phyloP scores from a whole-genome alignment of 2,329 filamentous ascomycete species.

The Phialophora expanda region DNA sequence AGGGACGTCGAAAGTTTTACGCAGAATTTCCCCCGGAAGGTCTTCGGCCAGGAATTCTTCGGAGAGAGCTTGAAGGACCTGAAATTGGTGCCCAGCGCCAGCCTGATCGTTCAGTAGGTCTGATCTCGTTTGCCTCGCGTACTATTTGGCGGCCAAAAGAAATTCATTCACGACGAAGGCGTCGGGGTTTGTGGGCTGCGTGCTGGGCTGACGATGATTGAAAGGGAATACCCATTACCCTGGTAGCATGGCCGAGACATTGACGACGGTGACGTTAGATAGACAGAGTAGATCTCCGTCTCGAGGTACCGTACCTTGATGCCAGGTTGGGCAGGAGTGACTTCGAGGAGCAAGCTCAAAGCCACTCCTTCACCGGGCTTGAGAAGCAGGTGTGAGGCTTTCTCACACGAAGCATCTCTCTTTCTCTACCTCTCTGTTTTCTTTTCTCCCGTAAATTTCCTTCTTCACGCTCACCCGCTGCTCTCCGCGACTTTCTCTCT shows the following conservation, averaged over 20 bases:
- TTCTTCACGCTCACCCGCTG: background rate
- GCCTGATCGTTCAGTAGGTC: conserved; percentile 70
- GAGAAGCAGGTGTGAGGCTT: background rate
- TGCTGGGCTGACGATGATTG: conserved; percentile 32
- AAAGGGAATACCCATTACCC: conserved; percentile 39
- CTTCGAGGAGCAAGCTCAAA: no score
- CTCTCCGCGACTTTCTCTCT: conserved; percentile 10
- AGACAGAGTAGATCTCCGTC: background rate
- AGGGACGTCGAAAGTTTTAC: conserved; percentile 75
- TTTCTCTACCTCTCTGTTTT: no score
- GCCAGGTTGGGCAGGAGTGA: background rate
- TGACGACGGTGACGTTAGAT: background rate
- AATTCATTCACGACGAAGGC: conserved; percentile 24
- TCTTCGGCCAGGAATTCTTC: conserved; percentile 76
- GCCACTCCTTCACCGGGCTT: background rate
- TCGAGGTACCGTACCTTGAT: background rate
- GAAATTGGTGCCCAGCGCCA: conserved; percentile 87
- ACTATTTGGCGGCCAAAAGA: background rate
- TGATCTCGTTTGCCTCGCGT: conserved; percentile 14
- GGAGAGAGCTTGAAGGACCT: conserved; percentile 92
- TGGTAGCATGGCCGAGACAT: conserved; percentile 27
- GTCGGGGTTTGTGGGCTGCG: conserved; percentile 12
- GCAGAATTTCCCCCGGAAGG: conserved; percentile 85
- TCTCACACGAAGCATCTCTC: background rate
- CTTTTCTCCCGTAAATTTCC: background rate